Evolutionary conservation across 2,329 filamentous ascomycete genomes (phyloP).

Genomic region (Fusarium sublunatum): DNA sequence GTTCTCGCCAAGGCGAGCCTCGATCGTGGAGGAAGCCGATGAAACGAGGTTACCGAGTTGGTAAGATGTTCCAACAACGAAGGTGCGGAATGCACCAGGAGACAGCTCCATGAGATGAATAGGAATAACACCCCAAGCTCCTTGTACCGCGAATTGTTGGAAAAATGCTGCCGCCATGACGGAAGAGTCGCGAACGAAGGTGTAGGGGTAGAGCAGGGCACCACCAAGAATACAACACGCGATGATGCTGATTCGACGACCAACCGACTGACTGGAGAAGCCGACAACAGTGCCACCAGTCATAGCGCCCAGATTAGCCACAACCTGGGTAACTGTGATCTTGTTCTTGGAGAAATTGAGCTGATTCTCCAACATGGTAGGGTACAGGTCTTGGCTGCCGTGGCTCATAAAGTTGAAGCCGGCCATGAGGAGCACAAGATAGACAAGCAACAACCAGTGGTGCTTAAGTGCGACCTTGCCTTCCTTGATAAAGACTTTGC

Average conservation of each 20-base stretch:
- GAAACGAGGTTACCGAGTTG: conserved; percentile 82
- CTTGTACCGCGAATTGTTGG: conserved; percentile 82
- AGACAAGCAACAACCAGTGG: conserved; percentile 83
- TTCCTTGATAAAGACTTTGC: conserved; percentile 74
- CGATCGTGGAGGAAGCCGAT: conserved; percentile 78
- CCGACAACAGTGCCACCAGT: conserved; percentile 74
- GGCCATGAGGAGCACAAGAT: conserved; percentile 87
- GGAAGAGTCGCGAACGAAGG: conserved; percentile 69
- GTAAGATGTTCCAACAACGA: conserved; percentile 79
- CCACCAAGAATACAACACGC: conserved; percentile 73
- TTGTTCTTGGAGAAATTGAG: conserved; percentile 63
- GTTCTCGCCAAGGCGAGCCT: conserved; percentile 77
- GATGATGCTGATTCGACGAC: conserved; percentile 76
- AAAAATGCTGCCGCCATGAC: conserved; percentile 87
- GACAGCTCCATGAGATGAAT: conserved; percentile 83
- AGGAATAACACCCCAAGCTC: conserved; percentile 80
- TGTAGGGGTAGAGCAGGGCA: conserved; percentile 85
- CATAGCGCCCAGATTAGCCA: conserved; percentile 78
- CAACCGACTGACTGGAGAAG: conserved; percentile 75
- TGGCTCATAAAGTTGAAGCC: conserved; percentile 95
- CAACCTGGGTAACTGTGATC: conserved; percentile 77
- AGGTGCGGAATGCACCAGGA: conserved; percentile 77
- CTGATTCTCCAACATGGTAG: conserved; percentile 69
- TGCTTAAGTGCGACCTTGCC: conserved; percentile 81
- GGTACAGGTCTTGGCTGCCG: conserved; percentile 73